Evolutionary conservation across 164 flowering plant species (phyloP).

Genomic region (Vitis cinerea): DNA sequence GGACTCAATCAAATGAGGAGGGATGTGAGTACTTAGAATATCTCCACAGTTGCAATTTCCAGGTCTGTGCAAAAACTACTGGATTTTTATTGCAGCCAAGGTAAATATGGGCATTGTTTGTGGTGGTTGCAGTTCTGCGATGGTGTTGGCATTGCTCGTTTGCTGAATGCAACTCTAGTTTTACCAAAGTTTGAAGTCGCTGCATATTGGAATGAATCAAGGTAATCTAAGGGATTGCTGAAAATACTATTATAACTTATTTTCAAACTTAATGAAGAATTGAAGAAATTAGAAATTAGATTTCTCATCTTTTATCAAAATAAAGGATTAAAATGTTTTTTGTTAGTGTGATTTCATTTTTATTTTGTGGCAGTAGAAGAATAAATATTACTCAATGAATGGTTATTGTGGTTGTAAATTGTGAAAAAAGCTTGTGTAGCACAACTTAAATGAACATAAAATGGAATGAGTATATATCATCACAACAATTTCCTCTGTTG

Average conservation of each 20-base stretch:
- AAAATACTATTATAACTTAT: not conserved
- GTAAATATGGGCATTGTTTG: not conserved
- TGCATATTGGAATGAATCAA: conserved; percentile 98
- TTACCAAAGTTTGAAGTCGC: conserved; percentile 95
- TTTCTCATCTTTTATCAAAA: no score
- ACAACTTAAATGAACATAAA: no score
- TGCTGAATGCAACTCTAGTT: conserved; percentile 91
- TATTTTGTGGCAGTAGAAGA: no score
- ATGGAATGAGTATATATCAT: no score
- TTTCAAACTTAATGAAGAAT: not conserved
- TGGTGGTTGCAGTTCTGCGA: conserved; percentile 76
- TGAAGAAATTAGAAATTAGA: no score
- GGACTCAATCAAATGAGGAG: conserved; percentile 99
- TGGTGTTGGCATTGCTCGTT: conserved; percentile 96
- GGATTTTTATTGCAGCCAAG: not conserved
- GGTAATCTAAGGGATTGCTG: conserved; percentile 36
- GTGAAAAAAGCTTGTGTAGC: no score
- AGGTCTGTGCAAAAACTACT: not conserved
- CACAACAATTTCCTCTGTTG: no score
- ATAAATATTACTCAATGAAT: no score
- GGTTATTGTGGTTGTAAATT: no score
- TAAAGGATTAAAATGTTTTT: no score
- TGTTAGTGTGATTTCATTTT: no score
- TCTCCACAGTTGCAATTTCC: not conserved
- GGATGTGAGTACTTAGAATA: conserved; percentile 56